Conservation (phyloP, 495 filamentous ascomycete species). For the Elasticomyces elasticus region DNA sequence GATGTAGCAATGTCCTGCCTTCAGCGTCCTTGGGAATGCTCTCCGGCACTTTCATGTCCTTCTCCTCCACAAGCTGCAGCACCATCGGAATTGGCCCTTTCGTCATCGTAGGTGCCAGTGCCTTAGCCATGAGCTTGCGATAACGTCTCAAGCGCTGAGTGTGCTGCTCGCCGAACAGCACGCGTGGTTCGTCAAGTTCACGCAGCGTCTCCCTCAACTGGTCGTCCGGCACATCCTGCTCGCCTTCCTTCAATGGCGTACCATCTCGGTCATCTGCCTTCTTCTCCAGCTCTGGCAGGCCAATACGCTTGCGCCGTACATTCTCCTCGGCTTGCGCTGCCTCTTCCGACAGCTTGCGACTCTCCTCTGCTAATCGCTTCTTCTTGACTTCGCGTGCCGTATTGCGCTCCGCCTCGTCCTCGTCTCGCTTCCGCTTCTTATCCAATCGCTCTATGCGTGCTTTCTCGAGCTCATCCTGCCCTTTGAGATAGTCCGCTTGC, state of each 20-base stretch:
- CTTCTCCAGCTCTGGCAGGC: conserved; percentile 62
- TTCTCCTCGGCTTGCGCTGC: conserved; percentile 51
- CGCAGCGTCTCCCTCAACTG: conserved; percentile 59
- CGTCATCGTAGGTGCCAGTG: conserved; percentile 29
- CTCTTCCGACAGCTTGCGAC: conserved; percentile 55
- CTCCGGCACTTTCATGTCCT: conserved; percentile 71
- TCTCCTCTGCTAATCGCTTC: conserved; percentile 69
- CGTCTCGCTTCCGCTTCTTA: conserved; percentile 82
- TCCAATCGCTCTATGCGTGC: conserved; percentile 56
- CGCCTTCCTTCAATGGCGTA: conserved; percentile 34
- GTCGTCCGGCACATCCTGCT: conserved; percentile 62
- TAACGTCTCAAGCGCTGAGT: conserved; percentile 58
- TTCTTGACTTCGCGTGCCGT: conserved; percentile 69
- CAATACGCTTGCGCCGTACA: conserved; percentile 46
- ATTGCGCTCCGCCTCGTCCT: conserved; percentile 63
- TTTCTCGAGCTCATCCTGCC: conserved; percentile 58
- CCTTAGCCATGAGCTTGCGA: conserved; percentile 45
- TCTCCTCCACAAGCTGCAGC: conserved; percentile 64
- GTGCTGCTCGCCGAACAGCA: conserved; percentile 79
- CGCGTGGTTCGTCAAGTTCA: conserved; percentile 58
- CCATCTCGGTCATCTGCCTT: conserved; percentile 35
- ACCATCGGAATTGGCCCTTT: conserved; percentile 59
- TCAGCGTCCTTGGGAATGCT: conserved; percentile 43
- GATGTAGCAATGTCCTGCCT: conserved; percentile 57
- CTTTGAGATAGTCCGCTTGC: conserved; percentile 65